Evolutionary conservation across 306 rosid genomes (phyloP).

Genomic region (Medicago lupulina): DNA sequence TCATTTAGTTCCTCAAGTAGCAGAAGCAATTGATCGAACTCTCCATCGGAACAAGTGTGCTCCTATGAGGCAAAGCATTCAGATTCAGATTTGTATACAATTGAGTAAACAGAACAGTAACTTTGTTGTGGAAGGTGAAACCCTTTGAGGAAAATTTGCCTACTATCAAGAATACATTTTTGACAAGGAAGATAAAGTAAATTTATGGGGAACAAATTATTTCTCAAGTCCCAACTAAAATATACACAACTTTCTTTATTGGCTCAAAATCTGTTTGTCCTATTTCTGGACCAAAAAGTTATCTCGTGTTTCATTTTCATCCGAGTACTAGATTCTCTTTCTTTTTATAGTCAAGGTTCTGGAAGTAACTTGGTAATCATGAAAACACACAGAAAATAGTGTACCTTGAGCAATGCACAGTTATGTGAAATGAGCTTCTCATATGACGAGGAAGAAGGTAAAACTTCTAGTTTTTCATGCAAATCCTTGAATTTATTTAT

Average conservation of each 20-base stretch:
- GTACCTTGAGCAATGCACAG: conserved; percentile 72
- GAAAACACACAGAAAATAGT: conserved; percentile 33
- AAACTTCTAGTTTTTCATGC: conserved; percentile 63
- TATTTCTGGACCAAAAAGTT: background rate
- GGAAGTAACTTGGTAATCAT: conserved; percentile 18
- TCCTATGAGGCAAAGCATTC: conserved; percentile 44
- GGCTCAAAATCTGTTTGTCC: too few species aligned
- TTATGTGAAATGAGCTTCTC: conserved; percentile 70
- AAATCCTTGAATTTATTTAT: conserved; percentile 61
- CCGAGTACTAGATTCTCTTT: conserved; percentile 13
- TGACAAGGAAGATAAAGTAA: too few species aligned
- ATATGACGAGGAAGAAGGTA: conserved; percentile 68
- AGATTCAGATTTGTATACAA: background rate
- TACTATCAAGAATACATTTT: too few species aligned
- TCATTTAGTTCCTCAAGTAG: conserved; percentile 63
- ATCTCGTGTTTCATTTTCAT: conserved; percentile 25
- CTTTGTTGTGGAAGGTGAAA: too few species aligned
- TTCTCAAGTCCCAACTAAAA: too few species aligned
- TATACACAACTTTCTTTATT: too few species aligned
- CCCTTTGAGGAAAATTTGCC: too few species aligned
- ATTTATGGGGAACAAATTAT: too few species aligned
- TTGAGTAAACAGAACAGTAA: background rate
- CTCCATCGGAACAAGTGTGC: conserved; percentile 57
- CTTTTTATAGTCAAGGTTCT: conserved; percentile 33
- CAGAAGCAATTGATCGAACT: conserved; percentile 59